Evolutionary conservation across 345 rosid genomes (phyloP).

Genomic region (Garcia nutans): DNA sequence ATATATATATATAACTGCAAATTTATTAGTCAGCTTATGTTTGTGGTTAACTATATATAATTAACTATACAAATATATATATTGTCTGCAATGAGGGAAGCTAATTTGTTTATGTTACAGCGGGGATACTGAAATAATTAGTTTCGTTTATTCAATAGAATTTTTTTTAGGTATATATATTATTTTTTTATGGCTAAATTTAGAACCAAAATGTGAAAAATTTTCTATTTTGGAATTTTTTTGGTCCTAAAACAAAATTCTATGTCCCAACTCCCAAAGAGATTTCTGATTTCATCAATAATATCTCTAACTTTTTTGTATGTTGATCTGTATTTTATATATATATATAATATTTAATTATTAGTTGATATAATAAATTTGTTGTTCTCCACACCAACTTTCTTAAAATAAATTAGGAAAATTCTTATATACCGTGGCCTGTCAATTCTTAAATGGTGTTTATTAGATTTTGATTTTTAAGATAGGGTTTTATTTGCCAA

Average conservation of each 20-base stretch:
- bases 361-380: too few species aligned
- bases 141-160: neutral
- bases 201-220: neutral
- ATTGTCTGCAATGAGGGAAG: neutral
- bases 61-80: neutral
- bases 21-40: neutral
- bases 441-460: too few species aligned
- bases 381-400: too few species aligned
- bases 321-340: too few species aligned
- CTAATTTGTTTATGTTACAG: neutral
- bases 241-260: neutral
- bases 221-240: neutral
- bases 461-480: too few species aligned
- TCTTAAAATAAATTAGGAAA: too few species aligned
- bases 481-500: too few species aligned
- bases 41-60: neutral
- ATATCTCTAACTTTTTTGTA: too few species aligned
- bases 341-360: too few species aligned
- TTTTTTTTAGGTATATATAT: neutral
- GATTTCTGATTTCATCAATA: too few species aligned
- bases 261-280: too few species aligned
- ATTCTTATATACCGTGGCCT: too few species aligned
- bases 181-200: slow-evolving; percentile 2
- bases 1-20: neutral
- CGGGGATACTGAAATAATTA: neutral